phyloP scores from a whole-genome alignment of 495 filamentous ascomycete genomes.

The Tuber indicum region DNA sequence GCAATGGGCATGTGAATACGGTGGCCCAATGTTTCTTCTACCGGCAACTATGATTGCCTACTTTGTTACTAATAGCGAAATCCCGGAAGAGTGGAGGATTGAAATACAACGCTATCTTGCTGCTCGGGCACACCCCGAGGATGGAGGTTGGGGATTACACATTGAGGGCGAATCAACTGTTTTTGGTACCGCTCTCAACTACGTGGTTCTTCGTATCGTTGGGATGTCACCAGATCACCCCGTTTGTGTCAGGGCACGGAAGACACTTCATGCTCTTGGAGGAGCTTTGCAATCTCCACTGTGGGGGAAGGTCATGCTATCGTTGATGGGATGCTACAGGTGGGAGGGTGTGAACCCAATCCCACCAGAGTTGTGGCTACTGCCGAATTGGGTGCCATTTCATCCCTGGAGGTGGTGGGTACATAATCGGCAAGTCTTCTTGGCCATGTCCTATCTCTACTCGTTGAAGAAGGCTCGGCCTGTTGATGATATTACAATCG shows the following conservation, averaged over 20 bases:
- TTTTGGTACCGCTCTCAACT: conserved; percentile 86
- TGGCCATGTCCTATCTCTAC: conserved; percentile 87
- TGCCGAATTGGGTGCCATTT: conserved; percentile 92
- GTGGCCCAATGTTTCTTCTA: conserved; percentile 74
- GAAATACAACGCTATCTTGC: conserved; percentile 95
- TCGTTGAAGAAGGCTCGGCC: conserved; percentile 69
- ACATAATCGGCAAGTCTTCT: conserved; percentile 86
- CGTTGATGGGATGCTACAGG: conserved; percentile 69
- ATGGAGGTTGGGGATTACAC: conserved; percentile 95
- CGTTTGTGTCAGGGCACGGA: conserved; percentile 78
- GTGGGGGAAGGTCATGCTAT: conserved; percentile 93
- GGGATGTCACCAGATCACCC: conserved; percentile 82
- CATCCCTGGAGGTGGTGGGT: conserved; percentile 99
- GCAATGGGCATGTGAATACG: conserved; percentile 96
- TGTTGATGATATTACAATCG: conserved; percentile 60
- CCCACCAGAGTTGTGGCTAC: conserved; percentile 86
- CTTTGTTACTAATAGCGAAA: conserved; percentile 83
- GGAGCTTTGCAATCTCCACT: conserved; percentile 80
- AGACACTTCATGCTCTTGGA: conserved; percentile 73
- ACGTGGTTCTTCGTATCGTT: conserved; percentile 74
- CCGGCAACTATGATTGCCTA: conserved; percentile 80
- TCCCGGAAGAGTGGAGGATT: conserved; percentile 70
- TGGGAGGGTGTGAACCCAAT: conserved; percentile 94
- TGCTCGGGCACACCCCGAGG: conserved; percentile 72
- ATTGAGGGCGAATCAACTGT: conserved; percentile 91